Evolutionary conservation across 805 yeast species (phyloP).

Genomic region (Pichia gijzeniarum): DNA sequence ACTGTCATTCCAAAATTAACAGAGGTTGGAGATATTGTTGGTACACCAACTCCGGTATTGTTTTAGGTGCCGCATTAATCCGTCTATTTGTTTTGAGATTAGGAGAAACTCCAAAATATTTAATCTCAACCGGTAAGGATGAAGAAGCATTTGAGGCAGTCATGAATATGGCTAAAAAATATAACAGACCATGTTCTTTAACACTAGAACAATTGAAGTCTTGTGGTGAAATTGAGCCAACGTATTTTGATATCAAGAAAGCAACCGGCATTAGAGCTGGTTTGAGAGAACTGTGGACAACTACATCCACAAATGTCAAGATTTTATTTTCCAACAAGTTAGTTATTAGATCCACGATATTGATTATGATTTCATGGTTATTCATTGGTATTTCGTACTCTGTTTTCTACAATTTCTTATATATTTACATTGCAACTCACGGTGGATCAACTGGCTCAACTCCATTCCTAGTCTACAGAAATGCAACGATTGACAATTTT

Average conservation of each 20-base stretch:
- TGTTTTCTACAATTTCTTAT: conserved; percentile 47
- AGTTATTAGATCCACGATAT: conserved; percentile 38
- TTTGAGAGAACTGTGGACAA: conserved; percentile 22
- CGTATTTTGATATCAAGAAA: conserved; percentile 16
- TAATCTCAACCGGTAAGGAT: conserved; percentile 46
- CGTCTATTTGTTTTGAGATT: conserved; percentile 40
- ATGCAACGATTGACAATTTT: conserved; percentile 41
- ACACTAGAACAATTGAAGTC: conserved; percentile 40
- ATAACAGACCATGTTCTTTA: conserved; percentile 34
- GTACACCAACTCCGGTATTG: conserved; percentile 48
- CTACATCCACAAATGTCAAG: conserved; percentile 34
- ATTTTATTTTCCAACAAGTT: conserved; percentile 40
- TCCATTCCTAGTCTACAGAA: conserved; percentile 38
- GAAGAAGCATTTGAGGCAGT: conserved; percentile 39
- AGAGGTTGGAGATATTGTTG: conserved; percentile 60
- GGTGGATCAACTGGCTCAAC: conserved; percentile 42
- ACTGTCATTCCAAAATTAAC: conserved; percentile 41
- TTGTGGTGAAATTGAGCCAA: conserved; percentile 36
- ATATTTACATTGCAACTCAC: conserved; percentile 42
- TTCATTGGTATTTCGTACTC: conserved; percentile 52
- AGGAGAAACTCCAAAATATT: conserved; percentile 51
- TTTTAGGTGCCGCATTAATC: conserved; percentile 40
- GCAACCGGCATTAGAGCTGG: conserved; percentile 19
- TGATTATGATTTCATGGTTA: conserved; percentile 48
- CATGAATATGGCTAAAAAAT: conserved; percentile 39